Base-by-base conservation (phyloP, 257 asterid genomes). In the Gynochthodes officinalis region DNA sequence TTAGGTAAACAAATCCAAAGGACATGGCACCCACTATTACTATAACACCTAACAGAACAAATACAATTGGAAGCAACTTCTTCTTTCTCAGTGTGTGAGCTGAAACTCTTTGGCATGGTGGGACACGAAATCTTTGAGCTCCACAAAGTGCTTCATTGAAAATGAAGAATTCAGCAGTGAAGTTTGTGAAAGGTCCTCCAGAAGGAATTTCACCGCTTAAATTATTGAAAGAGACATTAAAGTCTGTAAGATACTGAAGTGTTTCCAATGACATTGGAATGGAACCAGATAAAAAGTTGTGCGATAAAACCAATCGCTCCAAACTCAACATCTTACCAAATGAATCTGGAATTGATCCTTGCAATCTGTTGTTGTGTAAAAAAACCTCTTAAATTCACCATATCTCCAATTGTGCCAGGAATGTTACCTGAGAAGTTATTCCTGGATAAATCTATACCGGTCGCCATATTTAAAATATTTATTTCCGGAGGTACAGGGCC, bases 361-460 rank as follows among this genome's bases (percentile, higher is more conserved):
- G 40, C 32, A 71, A 42, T 16, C 2, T 10, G 42, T 71, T 71
- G 35, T 71, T 2, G 13, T 57, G 42, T 5, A 71, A 43, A 39
- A 25, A 71, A 43, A 16, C 0, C 6, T 0, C 46, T 27, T 55
- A 59, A 25, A 18, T 68, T 49, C 30, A n/a, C 55, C 33, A 75
- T 46, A 4, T 60, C 30, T 49, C 74, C 79, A 3, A 68, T 68
- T 28, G 54, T 48, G 42, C 25, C 61, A 1, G 75, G 79, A 46
- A 68, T 48, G 11, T 35, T 54, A 19, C 74, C 69, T 21, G 54
- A 57, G 66, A 75, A 67, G 50, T 67, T 57, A 30, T 75, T 75
- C 21, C 55, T 46, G 15, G 74, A 75, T 2, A 75, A 42, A 49
- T 68, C 2, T 18, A 75, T 19, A 2, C 4, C 3, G 7, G 15